Conservation (phyloP, 805 yeast genomes). For the Candida yuanshanica region DNA sequence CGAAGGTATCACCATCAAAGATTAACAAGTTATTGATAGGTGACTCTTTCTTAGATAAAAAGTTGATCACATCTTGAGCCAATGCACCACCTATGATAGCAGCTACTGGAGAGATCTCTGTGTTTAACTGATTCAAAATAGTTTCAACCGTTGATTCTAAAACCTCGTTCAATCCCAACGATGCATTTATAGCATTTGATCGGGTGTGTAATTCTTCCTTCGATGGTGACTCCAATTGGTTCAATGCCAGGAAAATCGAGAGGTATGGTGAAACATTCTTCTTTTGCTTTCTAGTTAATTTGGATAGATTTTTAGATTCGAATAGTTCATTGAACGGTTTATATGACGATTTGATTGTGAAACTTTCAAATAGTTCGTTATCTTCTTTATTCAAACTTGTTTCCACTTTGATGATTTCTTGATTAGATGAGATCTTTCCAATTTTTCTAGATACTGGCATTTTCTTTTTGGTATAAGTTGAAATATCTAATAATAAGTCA, state of each 20-base stretch:
- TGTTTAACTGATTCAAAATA: constrained; percentile 40
- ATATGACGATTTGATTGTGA: constrained; percentile 33
- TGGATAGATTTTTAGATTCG: constrained; percentile 19
- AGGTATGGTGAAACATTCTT: constrained; percentile 46
- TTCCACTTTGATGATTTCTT: constrained; percentile 36
- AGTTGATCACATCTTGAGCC: constrained; percentile 87
- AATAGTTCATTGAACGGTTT: constrained; percentile 33
- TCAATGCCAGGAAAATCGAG: constrained; percentile 55
- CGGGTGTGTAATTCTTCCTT: constrained; percentile 24
- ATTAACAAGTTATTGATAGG: constrained; percentile 80
- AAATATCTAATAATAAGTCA: constrained; percentile 64
- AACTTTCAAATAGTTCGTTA: constrained; percentile 31
- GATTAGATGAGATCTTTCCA: constrained; percentile 41
- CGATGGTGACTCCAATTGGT: constrained; percentile 34
- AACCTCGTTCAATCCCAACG: constrained; percentile 36
- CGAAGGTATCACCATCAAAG: constrained; percentile 64
- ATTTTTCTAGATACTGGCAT: constrained; percentile 42
- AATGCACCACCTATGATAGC: constrained; percentile 87
- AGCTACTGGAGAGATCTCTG: constrained; percentile 77
- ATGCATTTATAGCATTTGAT: constrained; percentile 28
- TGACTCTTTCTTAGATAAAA: constrained; percentile 63
- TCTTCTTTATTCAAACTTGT: constrained; percentile 28
- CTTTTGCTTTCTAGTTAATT: constrained; percentile 32
- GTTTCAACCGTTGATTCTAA: constrained; percentile 36
- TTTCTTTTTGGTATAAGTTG: constrained; percentile 46